Evolutionary conservation across 2,329 filamentous ascomycete species (phyloP).

Genomic region (Helminthosporium solani): DNA sequence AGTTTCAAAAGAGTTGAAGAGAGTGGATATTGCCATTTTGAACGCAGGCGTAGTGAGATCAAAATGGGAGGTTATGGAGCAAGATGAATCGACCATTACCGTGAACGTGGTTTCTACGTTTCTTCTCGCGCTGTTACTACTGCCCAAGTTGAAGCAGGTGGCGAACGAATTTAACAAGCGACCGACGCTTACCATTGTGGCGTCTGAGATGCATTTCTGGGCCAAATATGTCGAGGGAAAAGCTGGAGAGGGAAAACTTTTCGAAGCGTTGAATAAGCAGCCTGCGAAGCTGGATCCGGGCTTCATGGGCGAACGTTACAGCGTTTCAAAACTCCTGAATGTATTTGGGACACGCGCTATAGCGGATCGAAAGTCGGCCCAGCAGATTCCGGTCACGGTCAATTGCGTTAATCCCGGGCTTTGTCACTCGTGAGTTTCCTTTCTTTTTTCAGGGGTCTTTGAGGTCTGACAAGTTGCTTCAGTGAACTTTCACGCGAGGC

Average conservation of each 20-base stretch:
- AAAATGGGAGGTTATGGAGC: conserved; percentile 25
- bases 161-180: conserved; percentile 21
- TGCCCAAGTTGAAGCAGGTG: conserved; percentile 30
- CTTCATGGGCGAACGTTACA: conserved; percentile 23
- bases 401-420: conserved; percentile 39
- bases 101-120: conserved; percentile 45
- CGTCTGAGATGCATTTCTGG: conserved; percentile 34
- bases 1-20: conserved; percentile 20
- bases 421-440: conserved; percentile 31
- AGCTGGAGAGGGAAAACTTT: conserved; percentile 28
- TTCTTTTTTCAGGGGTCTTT: not conserved
- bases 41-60: conserved; percentile 42
- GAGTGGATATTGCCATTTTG: conserved; percentile 41
- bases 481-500: conserved; percentile 27
- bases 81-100: conserved; percentile 39
- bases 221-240: conserved; percentile 27
- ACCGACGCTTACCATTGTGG: conserved; percentile 34
- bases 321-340: conserved; percentile 36
- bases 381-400: conserved; percentile 29
- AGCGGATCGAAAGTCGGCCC: conserved; percentile 15
- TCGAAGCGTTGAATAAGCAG: conserved; percentile 25
- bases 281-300: conserved; percentile 9
- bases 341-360: conserved; percentile 28
- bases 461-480: conserved; percentile 1
- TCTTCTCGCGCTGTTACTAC: conserved; percentile 33